Percentiles rank a stretch among this genome's conserved stretches.
These are phyloP conservation scores for Amanita phalloides DNA, from an alignment of 768 basidiomycete genomes.

Conservation along the genomic window DNA sequence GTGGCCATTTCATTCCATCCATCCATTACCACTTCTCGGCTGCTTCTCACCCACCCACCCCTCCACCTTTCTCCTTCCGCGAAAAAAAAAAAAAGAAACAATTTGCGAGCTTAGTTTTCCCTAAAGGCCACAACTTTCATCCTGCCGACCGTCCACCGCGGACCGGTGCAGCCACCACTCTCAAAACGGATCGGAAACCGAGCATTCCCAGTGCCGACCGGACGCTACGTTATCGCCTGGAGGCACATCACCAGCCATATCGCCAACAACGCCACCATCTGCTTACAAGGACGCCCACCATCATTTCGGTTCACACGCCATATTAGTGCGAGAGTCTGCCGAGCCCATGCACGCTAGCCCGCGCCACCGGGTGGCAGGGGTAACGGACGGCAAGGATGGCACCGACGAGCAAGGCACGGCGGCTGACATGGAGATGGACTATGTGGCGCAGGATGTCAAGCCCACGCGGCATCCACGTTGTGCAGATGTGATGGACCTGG, in stretches of 20 bases:
- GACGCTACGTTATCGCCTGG: slow-evolving; percentile 24
- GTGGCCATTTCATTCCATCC: slow-evolving; percentile 9
- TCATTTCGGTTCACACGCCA: slow-evolving; percentile 1
- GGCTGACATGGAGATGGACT: slow-evolving; percentile 2
- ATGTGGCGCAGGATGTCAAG: neutral
- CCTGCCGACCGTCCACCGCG: neutral
- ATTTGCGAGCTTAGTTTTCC: slow-evolving; percentile 3
- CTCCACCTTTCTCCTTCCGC: neutral
- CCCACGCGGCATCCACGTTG: neutral
- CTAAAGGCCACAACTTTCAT: neutral
- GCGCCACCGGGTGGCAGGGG: slow-evolving; percentile 5
- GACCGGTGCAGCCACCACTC: slow-evolving; percentile 14
- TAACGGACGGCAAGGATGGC: neutral
- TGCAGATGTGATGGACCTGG: neutral
- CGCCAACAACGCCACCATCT: slow-evolving; percentile 45
- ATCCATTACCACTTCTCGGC: slow-evolving; percentile 9
- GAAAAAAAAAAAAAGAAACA: neutral
- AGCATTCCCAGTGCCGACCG: neutral
- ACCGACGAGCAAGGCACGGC: neutral
- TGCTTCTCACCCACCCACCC: neutral
- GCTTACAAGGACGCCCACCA: slow-evolving; percentile 17
- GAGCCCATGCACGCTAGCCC: neutral
- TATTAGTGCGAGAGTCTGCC: slow-evolving; percentile 7
- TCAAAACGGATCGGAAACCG: slow-evolving; percentile 12
- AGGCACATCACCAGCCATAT: slow-evolving; percentile 37